Evolutionary conservation across 2,329 filamentous ascomycete genomes (phyloP), one percentile per base, ranked within the genome.

Genomic region (Ophiostoma triangulosporum): DNA sequence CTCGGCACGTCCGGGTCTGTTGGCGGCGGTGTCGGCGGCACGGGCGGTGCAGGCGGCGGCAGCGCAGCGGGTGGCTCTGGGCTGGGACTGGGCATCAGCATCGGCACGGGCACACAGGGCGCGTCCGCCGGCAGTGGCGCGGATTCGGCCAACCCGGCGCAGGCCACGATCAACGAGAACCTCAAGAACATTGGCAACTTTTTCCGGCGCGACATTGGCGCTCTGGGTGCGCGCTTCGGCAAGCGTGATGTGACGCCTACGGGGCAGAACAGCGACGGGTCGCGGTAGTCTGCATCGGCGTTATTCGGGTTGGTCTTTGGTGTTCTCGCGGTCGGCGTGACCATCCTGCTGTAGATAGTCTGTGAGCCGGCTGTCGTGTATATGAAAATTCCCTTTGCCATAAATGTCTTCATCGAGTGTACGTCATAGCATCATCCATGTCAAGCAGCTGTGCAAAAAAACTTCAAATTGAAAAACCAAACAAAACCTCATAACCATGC

Each of bases 141-240:
- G 64, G 56, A 56, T 11, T 9, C 59, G 49, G 57, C 27, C 40
- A 3, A 56, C 32, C 14, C 73, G 53, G 74, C 79, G 53, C 81
- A 84, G 62, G 80, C 78, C 7, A 88, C 85, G 51, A 78, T 96
- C 59, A 95, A 96, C 65, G 90, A 95, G 68, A 96, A 96, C 68
- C 66, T 97, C 68, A 90, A 88, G 71, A 95, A 88, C 66, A 87
- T 98, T 69, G 91, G 91, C 24, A 96, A 95, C 69, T 96, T 97
- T 70, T 97, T 97, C 72, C 82, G 85, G 58, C 75, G 91, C 58
- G 91, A 96, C 70, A 83, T 91, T 58, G 86, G 86, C 29, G 80
- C 83, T 2, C 77, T 91, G 58, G 84, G 86, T 2, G 80, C 78
- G 11, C 72, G 85, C 59, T 90, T 90, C 65, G 86, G 85, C 48